Base-by-base conservation (phyloP, 148 eudicot genomes). In the Linanthus parryae region DNA sequence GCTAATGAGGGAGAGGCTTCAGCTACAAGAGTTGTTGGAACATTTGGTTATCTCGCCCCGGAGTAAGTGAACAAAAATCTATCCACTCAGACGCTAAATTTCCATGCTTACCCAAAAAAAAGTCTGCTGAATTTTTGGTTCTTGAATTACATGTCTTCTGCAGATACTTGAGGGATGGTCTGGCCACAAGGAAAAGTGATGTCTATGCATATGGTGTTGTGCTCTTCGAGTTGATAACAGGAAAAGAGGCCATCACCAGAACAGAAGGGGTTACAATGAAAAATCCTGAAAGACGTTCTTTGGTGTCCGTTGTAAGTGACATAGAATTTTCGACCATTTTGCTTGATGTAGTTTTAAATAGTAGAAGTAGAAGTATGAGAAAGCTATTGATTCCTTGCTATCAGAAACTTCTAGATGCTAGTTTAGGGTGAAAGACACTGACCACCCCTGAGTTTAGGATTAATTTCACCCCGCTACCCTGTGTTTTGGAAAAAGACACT, bases 201-300 rank as follows among this genome's bases (percentile, higher is more conserved):
- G 94, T 92, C 8, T 92, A 84, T 70, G 99, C 99, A 36, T 92
- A 79, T 63, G 99, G 99, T 17, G 96, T 88, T 34, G 96, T 88
- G 52, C 90, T 92, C 54, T 82, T 88, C 41, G 96, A 84, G 66
- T 65, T 82, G 34, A 66, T 87, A 69, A 71, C 99, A 5, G 99
- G 99, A 56, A 92, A 79, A 52, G 98, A 92, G 57, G 99, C 99
- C 61, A 78, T 80, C 13, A 75, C 77, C 20, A 73, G 88, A 60
- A 71, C 80, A 22, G 88, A 87, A 57, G 73, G 82, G 62, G 60
- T 44, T 54, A 57, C 64, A 36, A 54, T 41, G 50, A 82, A 76
- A 67, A 89, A 72, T 68, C 56, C 80, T 28, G 99, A 88, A 33
- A 73, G 99, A 55, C 89, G 94, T 5, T 87, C 96, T 7, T 69